phyloP scores from a whole-genome alignment of 2,329 filamentous ascomycete species.

The Hirsutella rhossiliensis region DNA sequence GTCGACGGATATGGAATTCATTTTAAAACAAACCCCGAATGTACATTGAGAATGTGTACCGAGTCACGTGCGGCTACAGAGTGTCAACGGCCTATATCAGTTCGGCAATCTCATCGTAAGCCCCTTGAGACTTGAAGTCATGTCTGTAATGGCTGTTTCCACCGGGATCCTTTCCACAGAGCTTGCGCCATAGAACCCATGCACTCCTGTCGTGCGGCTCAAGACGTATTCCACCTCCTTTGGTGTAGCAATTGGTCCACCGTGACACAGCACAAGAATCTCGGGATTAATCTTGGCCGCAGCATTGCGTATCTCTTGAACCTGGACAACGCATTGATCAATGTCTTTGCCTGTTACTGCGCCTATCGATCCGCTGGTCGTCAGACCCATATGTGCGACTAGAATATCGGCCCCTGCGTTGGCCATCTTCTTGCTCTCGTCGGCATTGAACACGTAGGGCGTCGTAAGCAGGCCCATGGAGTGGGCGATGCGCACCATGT shows the following conservation, averaged over 20 bases:
- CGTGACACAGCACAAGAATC: conserved; percentile 58
- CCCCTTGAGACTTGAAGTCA: conserved; percentile 15
- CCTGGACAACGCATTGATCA: conserved; percentile 48
- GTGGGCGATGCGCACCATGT: conserved; percentile 49
- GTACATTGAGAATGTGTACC: too few species aligned
- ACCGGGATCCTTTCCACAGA: conserved; percentile 59
- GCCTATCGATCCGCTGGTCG: conserved; percentile 52
- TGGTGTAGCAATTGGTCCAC: conserved; percentile 53
- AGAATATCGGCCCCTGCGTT: conserved; percentile 53
- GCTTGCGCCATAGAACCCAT: conserved; percentile 61
- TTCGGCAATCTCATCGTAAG: neutral
- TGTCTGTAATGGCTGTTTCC: conserved; percentile 47
- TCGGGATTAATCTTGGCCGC: conserved; percentile 42
- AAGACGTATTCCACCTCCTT: conserved; percentile 53
- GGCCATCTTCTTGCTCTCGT: conserved; percentile 51
- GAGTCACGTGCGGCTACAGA: too few species aligned
- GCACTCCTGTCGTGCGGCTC: conserved; percentile 46
- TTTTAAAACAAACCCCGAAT: too few species aligned
- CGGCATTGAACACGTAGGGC: conserved; percentile 55
- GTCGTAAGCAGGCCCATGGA: conserved; percentile 52
- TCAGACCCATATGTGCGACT: conserved; percentile 58
- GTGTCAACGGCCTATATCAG: too few species aligned
- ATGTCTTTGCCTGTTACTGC: conserved; percentile 47
- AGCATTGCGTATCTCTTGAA: conserved; percentile 53
- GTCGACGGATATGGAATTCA: too few species aligned